Evolutionary conservation across 225 moss, liverwort and hornwort genomes (phyloP).

Genomic region (Ulota crispa): DNA sequence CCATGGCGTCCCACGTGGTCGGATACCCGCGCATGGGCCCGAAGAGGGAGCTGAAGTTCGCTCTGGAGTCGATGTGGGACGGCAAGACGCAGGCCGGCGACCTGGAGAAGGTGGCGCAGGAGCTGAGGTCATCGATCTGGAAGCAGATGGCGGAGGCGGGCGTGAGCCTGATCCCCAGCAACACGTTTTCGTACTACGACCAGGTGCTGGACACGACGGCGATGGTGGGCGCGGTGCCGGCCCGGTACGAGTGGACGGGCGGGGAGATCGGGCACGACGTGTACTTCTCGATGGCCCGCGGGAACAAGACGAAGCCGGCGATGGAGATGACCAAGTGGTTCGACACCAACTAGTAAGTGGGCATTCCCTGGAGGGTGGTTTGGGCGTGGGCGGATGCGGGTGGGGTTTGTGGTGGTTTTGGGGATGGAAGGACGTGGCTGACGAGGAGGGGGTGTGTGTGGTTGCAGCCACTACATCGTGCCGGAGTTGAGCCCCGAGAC

Average conservation of each 20-base stretch:
- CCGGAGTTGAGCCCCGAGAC: constrained; percentile 71
- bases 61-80: constrained; percentile 51
- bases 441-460: background rate
- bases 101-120: constrained; percentile 71
- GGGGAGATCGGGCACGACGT: constrained; percentile 63
- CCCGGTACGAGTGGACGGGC: constrained; percentile 65
- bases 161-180: constrained; percentile 50
- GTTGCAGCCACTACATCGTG: constrained; percentile 83
- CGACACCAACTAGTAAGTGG: constrained; percentile 91
- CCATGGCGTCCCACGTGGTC: constrained; percentile 51
- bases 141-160: constrained; percentile 78
- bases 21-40: constrained; percentile 47
- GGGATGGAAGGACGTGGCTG: background rate
- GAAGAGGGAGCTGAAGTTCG: constrained; percentile 50
- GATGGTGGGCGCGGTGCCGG: constrained; percentile 48
- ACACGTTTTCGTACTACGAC: constrained; percentile 88
- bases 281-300: constrained; percentile 75
- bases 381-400: too few species aligned
- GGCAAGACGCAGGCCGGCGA: constrained; percentile 46
- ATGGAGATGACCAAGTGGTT: constrained; percentile 99
- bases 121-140: constrained; percentile 76
- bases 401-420: too few species aligned
- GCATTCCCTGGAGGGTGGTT: background rate
- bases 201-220: constrained; percentile 91
- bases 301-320: constrained; percentile 79